phyloP scores from a whole-genome alignment of 805 yeast species.

The Kuraishia cidri region DNA sequence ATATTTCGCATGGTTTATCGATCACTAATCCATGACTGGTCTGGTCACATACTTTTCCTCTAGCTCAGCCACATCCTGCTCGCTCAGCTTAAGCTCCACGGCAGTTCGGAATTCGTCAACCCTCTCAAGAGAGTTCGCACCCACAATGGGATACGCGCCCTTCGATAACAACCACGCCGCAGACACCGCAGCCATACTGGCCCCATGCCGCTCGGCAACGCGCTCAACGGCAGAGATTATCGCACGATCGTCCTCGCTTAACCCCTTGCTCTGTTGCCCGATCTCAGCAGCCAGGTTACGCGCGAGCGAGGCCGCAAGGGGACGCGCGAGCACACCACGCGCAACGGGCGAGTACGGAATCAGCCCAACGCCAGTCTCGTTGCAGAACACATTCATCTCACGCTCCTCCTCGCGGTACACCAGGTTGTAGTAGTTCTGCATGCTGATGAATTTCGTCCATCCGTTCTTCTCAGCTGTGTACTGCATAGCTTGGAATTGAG shows the following conservation, averaged over 20 bases:
- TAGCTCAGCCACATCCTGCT: constrained; percentile 23
- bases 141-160: constrained; percentile 47
- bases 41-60: too few species aligned
- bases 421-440: constrained; percentile 52
- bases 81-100: constrained; percentile 25
- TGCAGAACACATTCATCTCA: constrained; percentile 49
- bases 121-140: constrained; percentile 36
- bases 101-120: constrained; percentile 45
- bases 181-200: constrained; percentile 46
- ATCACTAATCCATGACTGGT: too few species aligned
- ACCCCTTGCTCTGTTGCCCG: constrained; percentile 2
- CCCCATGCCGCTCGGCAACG: constrained; percentile 34
- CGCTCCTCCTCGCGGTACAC: constrained; percentile 57
- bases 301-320: too few species aligned
- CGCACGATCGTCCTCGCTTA: constrained; percentile 12
- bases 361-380: constrained; percentile 40
- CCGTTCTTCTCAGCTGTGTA: constrained; percentile 43
- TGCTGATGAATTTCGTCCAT: constrained; percentile 50
- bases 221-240: constrained; percentile 46
- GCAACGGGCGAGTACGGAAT: constrained; percentile 58
- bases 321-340: constrained; percentile 45
- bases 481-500: constrained; percentile 47
- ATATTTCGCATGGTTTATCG: too few species aligned
- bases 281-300: too few species aligned
- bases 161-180: constrained; percentile 45